phyloP scores from a whole-genome alignment of 495 filamentous ascomycete genomes.

The Lasiosphaeris hirsuta region DNA sequence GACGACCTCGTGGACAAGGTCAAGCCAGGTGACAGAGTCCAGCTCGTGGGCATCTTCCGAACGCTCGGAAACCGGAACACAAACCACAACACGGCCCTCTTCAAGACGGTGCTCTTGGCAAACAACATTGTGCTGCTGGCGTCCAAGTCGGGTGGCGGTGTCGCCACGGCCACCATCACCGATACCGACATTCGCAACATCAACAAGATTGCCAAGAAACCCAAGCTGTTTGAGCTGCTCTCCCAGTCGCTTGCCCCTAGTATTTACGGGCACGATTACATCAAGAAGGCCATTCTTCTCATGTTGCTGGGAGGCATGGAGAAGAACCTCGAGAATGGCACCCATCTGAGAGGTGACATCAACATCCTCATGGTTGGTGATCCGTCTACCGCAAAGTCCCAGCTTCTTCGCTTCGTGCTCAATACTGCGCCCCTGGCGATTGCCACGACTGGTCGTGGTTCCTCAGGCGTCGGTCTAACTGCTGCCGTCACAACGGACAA shows the following conservation, averaged over 20 bases:
- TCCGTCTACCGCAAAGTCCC: constrained; percentile 97
- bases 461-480: constrained; percentile 96
- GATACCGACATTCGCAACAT: constrained; percentile 98
- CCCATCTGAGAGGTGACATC: constrained; percentile 96
- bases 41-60: constrained; percentile 90
- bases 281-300: constrained; percentile 95
- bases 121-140: constrained; percentile 95
- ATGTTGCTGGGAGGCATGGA: constrained; percentile 98
- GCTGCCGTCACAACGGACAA: constrained; percentile 96
- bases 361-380: constrained; percentile 99
- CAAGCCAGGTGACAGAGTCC: constrained; percentile 94
- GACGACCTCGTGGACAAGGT: constrained; percentile 93
- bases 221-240: constrained; percentile 85
- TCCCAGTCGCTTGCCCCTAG: constrained; percentile 97
- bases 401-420: constrained; percentile 93
- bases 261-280: constrained; percentile 96
- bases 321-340: constrained; percentile 98
- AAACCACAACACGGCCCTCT: constrained; percentile 78
- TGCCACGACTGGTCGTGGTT: constrained; percentile 94
- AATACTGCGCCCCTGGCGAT: constrained; percentile 97
- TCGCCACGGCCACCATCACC: constrained; percentile 90
- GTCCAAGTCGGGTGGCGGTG: constrained; percentile 91
- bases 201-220: constrained; percentile 95
- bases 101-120: constrained; percentile 87
- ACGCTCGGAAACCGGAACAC: constrained; percentile 93